A percentile compares a stretch with the other conserved stretches of the same genome.
Conservation (phyloP, 305 asterid species). For the Solanum hybrid region DNA sequence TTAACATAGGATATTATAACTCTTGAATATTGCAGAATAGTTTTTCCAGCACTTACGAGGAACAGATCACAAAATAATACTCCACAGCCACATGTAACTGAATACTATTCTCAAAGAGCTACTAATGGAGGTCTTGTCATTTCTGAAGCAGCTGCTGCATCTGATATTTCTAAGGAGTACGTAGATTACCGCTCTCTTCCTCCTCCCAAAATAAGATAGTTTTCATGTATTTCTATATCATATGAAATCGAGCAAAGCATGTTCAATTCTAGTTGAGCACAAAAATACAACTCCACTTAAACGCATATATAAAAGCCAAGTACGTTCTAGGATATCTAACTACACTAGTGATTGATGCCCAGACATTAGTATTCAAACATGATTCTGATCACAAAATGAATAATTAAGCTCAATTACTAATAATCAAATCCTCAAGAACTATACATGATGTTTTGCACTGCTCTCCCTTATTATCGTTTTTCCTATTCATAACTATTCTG, state of each 20-base stretch:
- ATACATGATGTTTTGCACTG: background rate
- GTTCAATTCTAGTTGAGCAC: background rate
- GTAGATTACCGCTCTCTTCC: background rate
- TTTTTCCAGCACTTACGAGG: constrained; percentile 8
- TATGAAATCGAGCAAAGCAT: background rate
- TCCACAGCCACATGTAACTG: constrained; percentile 1
- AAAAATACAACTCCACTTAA: background rate
- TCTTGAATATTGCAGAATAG: constrained; percentile 2
- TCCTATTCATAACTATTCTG: background rate
- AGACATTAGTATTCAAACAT: background rate
- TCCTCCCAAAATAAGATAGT: background rate
- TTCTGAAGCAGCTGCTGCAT: constrained; percentile 13
- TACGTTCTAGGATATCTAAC: background rate
- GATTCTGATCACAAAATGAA: background rate
- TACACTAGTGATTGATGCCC: background rate
- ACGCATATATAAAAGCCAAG: background rate
- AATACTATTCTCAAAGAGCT: constrained; percentile 13
- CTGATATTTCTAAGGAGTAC: constrained; percentile 5
- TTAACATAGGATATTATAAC: background rate
- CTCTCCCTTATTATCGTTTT: background rate
- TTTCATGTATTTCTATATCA: background rate
- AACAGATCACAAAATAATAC: background rate
- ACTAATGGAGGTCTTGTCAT: constrained; percentile 11
- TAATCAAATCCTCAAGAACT: background rate
- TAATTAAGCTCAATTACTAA: background rate